Percentiles rank a stretch among this genome's conserved stretches.
Evolutionary conservation across 129 eudicot genomes (phyloP).

Genomic region (carrot (Daucus carota)): DNA sequence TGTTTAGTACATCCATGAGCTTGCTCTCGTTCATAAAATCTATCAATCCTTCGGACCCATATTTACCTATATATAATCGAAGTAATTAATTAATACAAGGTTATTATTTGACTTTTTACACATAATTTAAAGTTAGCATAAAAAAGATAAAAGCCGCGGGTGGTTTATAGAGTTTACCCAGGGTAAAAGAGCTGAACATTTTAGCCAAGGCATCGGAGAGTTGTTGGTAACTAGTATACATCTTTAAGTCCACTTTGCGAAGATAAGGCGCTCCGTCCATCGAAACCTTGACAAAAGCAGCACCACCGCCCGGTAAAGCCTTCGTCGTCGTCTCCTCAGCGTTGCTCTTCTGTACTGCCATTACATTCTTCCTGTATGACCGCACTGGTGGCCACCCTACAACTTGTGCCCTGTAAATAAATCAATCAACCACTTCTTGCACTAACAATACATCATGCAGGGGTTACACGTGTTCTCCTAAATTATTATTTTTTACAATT

Average conservation of each 20-base stretch:
- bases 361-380: constrained; percentile 67
- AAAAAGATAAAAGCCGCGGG: no score
- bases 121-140: no score
- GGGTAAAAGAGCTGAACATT: constrained; percentile 91
- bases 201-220: constrained; percentile 83
- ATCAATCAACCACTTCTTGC: not conserved
- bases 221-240: constrained; percentile 66
- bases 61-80: constrained; percentile 37
- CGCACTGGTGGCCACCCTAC: constrained; percentile 99
- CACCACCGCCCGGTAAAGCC: not conserved
- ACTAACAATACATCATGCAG: no score
- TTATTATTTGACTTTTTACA: no score
- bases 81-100: not conserved
- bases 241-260: constrained; percentile 81
- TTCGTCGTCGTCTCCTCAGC: constrained; percentile 17
- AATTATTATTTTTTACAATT: no score
- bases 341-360: constrained; percentile 54
- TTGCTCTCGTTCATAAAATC: constrained; percentile 93
- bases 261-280: constrained; percentile 98
- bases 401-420: constrained; percentile 68
- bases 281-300: constrained; percentile 66
- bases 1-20: constrained; percentile 76
- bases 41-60: constrained; percentile 80
- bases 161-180: constrained; percentile 30
- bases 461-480: no score